These are phyloP conservation scores for Moesziomyces antarcticus DNA, from an alignment of 1,284 basidiomycete species.

Conservation along the genomic window DNA sequence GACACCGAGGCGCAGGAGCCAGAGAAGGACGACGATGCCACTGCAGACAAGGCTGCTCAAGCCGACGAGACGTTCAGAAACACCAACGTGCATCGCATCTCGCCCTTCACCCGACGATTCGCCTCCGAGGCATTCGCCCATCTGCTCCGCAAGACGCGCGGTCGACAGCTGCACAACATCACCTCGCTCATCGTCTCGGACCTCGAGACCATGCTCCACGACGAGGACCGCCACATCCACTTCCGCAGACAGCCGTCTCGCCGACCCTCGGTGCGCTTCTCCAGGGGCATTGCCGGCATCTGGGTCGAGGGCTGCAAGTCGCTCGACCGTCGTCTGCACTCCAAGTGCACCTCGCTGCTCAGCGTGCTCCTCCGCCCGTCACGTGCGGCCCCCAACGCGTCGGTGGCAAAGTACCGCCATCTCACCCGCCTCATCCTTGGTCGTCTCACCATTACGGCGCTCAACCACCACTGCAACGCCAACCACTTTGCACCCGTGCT, in stretches of 20 bases:
- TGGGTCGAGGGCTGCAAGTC: constrained; percentile 64
- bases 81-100: constrained; percentile 38
- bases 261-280: constrained; percentile 44
- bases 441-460: constrained; percentile 53
- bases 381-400: constrained; percentile 9
- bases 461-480: constrained; percentile 60
- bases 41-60: neutral
- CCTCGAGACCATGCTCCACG: constrained; percentile 40
- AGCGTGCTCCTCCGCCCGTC: constrained; percentile 32
- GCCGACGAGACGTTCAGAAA: constrained; percentile 19
- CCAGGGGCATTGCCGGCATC: constrained; percentile 61
- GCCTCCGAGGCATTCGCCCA: constrained; percentile 65
- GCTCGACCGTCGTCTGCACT: constrained; percentile 57
- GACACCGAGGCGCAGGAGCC: constrained; percentile 17
- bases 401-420: constrained; percentile 28
- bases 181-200: constrained; percentile 52
- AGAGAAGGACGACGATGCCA: constrained; percentile 4
- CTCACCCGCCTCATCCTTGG: constrained; percentile 47
- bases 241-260: constrained; percentile 23
- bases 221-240: constrained; percentile 33
- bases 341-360: constrained; percentile 39
- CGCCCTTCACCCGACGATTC: constrained; percentile 62
- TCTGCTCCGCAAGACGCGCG: constrained; percentile 61
- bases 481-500: constrained; percentile 48
- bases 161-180: constrained; percentile 47